Evolutionary conservation across 306 rosid genomes (phyloP).

Genomic region (Cotoneaster glaucophyllus): DNA sequence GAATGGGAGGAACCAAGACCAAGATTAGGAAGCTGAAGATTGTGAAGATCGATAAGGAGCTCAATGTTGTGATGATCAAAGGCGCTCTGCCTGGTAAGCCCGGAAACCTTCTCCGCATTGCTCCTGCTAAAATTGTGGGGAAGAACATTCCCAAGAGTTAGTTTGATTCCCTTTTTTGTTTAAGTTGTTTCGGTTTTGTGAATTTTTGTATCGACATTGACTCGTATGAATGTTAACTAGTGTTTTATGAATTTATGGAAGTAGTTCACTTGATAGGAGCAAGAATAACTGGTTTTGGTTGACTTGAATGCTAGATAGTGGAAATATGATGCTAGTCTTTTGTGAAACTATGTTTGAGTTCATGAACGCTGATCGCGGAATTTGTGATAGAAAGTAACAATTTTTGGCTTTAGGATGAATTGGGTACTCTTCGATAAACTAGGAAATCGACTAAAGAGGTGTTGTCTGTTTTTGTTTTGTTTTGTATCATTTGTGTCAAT

Average conservation of each 20-base stretch:
- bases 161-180: not conserved
- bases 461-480: not conserved
- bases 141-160: constrained; percentile 83
- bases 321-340: not conserved
- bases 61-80: constrained; percentile 81
- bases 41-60: constrained; percentile 80
- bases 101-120: constrained; percentile 77
- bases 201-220: not conserved
- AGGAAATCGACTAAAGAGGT: not conserved
- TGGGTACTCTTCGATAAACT: not conserved
- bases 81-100: constrained; percentile 98
- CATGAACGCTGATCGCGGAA: not conserved
- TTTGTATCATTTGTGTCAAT: not conserved
- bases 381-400: not conserved
- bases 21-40: constrained; percentile 93
- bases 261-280: not conserved
- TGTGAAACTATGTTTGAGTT: not conserved
- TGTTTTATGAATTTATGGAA: not conserved
- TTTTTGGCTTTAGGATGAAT: not conserved
- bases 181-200: not conserved
- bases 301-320: not conserved
- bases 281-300: not conserved
- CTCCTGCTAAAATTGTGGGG: constrained; percentile 97
- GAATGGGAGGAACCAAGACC: constrained; percentile 92
- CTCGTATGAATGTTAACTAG: not conserved